A percentile compares a stretch with the other conserved stretches of the same genome.
These are phyloP conservation scores for Proliferodiscus dingleyae DNA, from an alignment of 2,329 filamentous ascomycete species.

Conservation along the genomic window DNA sequence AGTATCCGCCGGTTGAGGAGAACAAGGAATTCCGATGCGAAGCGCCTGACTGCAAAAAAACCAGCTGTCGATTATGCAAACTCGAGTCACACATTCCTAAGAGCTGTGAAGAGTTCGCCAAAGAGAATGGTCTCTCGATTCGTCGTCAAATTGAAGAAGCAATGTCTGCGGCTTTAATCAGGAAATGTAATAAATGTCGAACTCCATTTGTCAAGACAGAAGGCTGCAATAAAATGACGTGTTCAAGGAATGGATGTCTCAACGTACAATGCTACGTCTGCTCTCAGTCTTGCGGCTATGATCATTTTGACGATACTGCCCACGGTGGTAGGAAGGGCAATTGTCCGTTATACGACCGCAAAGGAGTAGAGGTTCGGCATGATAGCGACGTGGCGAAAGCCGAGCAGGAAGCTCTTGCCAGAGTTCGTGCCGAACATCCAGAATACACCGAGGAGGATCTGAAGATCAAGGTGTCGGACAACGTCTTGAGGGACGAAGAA, in stretches of 20 bases:
- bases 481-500: slow-evolving; percentile 42
- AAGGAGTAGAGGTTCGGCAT: slow-evolving; percentile 56
- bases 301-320: slow-evolving; percentile 59
- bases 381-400: slow-evolving; percentile 58
- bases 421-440: slow-evolving; percentile 55
- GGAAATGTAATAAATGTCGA: slow-evolving; percentile 64
- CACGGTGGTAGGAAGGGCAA: slow-evolving; percentile 46
- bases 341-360: slow-evolving; percentile 64
- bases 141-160: slow-evolving; percentile 75
- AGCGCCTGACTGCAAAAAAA: slow-evolving; percentile 57
- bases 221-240: slow-evolving; percentile 83
- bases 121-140: slow-evolving; percentile 53
- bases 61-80: slow-evolving; percentile 66
- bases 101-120: slow-evolving; percentile 62
- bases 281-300: slow-evolving; percentile 58
- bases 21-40: slow-evolving; percentile 72
- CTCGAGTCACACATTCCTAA: slow-evolving; percentile 66
- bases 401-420: slow-evolving; percentile 51
- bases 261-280: slow-evolving; percentile 67
- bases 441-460: slow-evolving; percentile 53
- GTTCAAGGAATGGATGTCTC: slow-evolving; percentile 48
- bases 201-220: slow-evolving; percentile 67
- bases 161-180: slow-evolving; percentile 74
- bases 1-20: slow-evolving; percentile 60
- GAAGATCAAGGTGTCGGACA: slow-evolving; percentile 53